phyloP scores from a whole-genome alignment of 441 rosid genomes.

The Erodium trifolium region DNA sequence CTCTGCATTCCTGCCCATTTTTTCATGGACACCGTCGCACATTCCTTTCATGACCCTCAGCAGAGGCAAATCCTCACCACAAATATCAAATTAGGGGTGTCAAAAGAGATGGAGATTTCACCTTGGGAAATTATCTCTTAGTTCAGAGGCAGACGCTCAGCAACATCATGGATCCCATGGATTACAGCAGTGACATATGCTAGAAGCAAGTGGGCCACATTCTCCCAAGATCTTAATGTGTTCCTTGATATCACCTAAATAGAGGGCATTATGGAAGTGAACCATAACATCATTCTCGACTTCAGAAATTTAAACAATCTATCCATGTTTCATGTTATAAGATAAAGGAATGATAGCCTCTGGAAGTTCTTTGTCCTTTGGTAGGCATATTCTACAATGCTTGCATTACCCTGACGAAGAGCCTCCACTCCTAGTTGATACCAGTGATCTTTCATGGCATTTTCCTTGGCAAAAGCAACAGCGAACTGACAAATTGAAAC shows the following conservation, averaged over 20 bases:
- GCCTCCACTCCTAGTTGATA: constrained; percentile 86
- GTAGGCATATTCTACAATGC: constrained; percentile 83
- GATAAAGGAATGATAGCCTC: constrained; percentile 82
- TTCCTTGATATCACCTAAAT: constrained; percentile 70
- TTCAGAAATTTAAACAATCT: constrained; percentile 77
- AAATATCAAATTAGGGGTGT: no score
- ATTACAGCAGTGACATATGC: constrained; percentile 36
- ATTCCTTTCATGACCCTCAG: no score
- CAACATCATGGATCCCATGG: constrained; percentile 22
- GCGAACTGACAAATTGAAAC: constrained; percentile 84
- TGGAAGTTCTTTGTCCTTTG: constrained; percentile 80
- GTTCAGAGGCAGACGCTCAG: constrained; percentile 17
- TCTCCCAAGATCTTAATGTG: constrained; percentile 68
- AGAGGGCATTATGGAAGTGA: constrained; percentile 61
- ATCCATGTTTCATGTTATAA: constrained; percentile 65
- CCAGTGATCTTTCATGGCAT: constrained; percentile 87
- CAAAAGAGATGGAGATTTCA: no score
- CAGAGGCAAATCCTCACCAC: no score
- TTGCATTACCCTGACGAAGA: constrained; percentile 82
- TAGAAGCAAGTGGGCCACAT: constrained; percentile 62
- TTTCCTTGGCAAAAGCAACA: constrained; percentile 83
- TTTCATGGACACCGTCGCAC: no score
- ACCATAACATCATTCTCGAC: constrained; percentile 87
- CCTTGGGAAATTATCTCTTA: constrained; percentile 28
- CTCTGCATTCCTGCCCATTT: no score